phyloP scores from a whole-genome alignment of 2,329 filamentous ascomycete genomes.

The Fusarium camptoceras region DNA sequence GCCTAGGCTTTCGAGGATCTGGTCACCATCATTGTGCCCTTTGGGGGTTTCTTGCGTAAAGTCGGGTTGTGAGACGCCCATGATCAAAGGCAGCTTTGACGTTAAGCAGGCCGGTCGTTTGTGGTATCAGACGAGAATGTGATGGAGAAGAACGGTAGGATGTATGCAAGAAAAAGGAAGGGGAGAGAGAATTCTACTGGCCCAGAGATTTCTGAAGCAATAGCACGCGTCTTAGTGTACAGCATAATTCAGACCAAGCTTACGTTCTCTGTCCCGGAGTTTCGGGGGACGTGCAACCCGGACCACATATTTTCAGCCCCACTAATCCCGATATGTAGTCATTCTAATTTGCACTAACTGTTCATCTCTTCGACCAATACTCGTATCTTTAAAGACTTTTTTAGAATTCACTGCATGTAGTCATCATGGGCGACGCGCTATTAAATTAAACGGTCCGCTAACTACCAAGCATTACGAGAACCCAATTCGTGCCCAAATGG shows the following conservation, averaged over 20 bases:
- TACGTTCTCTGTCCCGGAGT: not conserved
- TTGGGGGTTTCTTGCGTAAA: too few relatives aligned
- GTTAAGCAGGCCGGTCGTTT: too few relatives aligned
- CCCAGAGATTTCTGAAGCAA: too few relatives aligned
- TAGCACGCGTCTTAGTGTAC: not conserved
- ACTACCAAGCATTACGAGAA: not conserved
- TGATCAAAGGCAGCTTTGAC: too few relatives aligned
- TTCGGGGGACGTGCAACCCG: too few relatives aligned
- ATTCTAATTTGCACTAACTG: too few relatives aligned
- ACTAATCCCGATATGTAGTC: too few relatives aligned
- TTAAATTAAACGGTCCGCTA: not conserved
- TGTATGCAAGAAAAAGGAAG: not conserved
- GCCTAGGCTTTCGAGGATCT: conserved; percentile 10
- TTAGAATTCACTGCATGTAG: not conserved
- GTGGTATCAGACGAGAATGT: too few relatives aligned
- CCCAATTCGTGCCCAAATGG: too few relatives aligned
- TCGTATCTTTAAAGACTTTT: too few relatives aligned
- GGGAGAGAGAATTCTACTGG: not conserved
- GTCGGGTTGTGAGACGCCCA: not conserved
- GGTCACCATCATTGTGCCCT: not conserved
- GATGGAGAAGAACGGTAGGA: not conserved
- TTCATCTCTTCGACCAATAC: too few relatives aligned
- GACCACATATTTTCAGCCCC: too few relatives aligned
- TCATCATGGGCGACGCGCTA: not conserved
- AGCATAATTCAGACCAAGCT: not conserved